Conservation (phyloP, 306 rosid species). For the Carpinus viminea region DNA sequence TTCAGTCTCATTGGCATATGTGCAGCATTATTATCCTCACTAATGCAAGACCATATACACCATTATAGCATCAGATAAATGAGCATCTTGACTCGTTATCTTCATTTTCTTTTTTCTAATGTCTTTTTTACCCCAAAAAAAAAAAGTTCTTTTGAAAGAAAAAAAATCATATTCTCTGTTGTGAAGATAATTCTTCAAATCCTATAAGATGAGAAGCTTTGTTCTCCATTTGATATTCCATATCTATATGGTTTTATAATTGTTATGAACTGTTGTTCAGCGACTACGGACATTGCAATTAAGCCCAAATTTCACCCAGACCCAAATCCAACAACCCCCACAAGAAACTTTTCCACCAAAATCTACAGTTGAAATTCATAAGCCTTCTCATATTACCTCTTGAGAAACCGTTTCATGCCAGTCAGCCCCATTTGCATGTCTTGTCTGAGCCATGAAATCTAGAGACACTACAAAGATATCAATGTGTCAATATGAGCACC, state of each 20-base stretch:
- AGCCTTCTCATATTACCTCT: constrained; percentile 51
- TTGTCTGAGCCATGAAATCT: constrained; percentile 70
- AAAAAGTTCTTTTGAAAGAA: neutral
- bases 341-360: neutral
- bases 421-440: constrained; percentile 69
- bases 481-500: constrained; percentile 6
- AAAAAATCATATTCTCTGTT: neutral
- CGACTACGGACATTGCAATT: neutral
- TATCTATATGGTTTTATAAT: neutral
- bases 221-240: neutral
- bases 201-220: neutral
- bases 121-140: no score
- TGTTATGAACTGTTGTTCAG: neutral
- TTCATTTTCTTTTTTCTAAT: neutral
- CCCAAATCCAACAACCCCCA: neutral
- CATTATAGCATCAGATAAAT: neutral
- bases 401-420: constrained; percentile 83
- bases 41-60: neutral
- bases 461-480: constrained; percentile 56
- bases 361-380: neutral
- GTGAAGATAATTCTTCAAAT: neutral
- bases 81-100: neutral
- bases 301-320: neutral
- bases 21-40: neutral
- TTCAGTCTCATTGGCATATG: neutral